phyloP scores from a whole-genome alignment of 495 filamentous ascomycete genomes.

The Aspergillus coremiiformis region DNA sequence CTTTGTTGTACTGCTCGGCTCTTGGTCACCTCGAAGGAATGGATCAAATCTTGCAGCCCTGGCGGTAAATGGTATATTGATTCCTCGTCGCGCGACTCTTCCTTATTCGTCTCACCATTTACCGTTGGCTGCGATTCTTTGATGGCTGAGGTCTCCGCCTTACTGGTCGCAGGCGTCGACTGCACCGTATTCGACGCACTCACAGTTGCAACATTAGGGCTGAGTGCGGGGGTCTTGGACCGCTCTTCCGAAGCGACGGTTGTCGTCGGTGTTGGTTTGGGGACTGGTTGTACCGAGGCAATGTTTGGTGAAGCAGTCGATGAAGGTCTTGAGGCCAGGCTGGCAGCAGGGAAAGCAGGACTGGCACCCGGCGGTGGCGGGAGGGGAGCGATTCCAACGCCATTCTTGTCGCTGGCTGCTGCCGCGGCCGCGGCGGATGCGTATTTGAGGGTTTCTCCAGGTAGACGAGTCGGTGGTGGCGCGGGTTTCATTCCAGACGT shows the following conservation, averaged over 20 bases:
- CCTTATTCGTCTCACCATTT: constrained; percentile 33
- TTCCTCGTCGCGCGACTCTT: constrained; percentile 42
- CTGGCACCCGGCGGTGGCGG: constrained; percentile 74
- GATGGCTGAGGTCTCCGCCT: constrained; percentile 26
- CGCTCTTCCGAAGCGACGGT: constrained; percentile 34
- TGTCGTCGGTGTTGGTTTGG: constrained; percentile 34
- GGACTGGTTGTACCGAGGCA: constrained; percentile 45
- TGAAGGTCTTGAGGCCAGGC: constrained; percentile 40
- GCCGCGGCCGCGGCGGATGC: constrained; percentile 93
- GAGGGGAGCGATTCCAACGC: constrained; percentile 83
- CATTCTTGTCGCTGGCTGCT: constrained; percentile 81
- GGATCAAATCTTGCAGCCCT: constrained; percentile 78
- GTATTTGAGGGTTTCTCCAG: constrained; percentile 90
- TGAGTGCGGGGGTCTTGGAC: constrained; percentile 45
- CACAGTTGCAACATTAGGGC: constrained; percentile 25
- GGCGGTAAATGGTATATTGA: constrained; percentile 93
- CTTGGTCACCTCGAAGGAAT: constrained; percentile 82
- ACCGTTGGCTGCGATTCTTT: constrained; percentile 30
- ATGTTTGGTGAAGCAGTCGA: constrained; percentile 49
- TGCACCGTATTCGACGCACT: constrained; percentile 30
- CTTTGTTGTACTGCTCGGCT: constrained; percentile 45
- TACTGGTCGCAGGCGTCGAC: constrained; percentile 38
- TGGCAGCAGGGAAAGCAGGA: constrained; percentile 36
- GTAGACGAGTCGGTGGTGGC: constrained; percentile 70
- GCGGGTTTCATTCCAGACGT: constrained; percentile 86